Conservation (phyloP, 345 rosid species). For the Turnera subulata region DNA sequence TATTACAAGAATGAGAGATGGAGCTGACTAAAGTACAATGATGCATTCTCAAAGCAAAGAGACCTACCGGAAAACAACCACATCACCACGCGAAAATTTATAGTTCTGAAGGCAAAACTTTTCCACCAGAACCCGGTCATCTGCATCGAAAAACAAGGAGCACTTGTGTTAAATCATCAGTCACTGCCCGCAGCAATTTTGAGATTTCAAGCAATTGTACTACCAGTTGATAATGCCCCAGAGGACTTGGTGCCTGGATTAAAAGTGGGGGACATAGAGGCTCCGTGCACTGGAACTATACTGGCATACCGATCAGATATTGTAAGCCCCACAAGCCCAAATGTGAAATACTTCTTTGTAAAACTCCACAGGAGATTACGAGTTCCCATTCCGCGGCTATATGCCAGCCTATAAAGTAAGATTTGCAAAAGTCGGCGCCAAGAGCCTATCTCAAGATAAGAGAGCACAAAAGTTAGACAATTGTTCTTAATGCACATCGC, state of each 20-base stretch:
- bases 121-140: conserved; percentile 75
- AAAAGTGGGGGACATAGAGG: conserved; percentile 80
- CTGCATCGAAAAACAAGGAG: conserved; percentile 42
- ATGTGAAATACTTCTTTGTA: conserved; percentile 46
- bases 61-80: conserved; percentile 69
- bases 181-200: conserved; percentile 2
- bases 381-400: too few species aligned
- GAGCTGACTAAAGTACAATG: not conserved
- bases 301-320: conserved; percentile 62
- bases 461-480: too few species aligned
- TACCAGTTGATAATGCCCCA: conserved; percentile 13
- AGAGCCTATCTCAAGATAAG: too few species aligned
- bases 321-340: conserved; percentile 59
- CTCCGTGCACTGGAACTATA: conserved; percentile 53
- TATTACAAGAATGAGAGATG: not conserved
- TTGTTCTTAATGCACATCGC: too few species aligned
- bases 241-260: conserved; percentile 40
- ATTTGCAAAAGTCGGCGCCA: too few species aligned
- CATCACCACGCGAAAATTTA: conserved; percentile 78
- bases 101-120: conserved; percentile 69
- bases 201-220: not conserved
- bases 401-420: too few species aligned
- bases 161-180: conserved; percentile 2
- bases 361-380: conserved; percentile 35
- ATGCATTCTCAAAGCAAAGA: not conserved